These are phyloP conservation scores for Mediolabrus comicus DNA, from an alignment of 108 stramenopile species.

Conservation along the genomic window DNA sequence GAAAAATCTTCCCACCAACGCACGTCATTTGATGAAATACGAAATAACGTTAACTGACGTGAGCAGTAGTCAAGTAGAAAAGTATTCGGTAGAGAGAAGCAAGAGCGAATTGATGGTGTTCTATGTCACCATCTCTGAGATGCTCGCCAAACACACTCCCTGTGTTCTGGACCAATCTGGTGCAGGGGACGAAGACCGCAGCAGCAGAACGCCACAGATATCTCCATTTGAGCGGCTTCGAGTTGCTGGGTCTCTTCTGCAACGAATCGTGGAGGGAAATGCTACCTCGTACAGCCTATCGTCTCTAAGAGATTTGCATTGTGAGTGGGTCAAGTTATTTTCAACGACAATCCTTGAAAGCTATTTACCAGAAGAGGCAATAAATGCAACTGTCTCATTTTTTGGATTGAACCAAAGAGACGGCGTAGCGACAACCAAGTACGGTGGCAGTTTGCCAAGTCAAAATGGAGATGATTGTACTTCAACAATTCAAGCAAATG, in stretches of 20 bases:
- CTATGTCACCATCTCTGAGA: constrained; percentile 31
- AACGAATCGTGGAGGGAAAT: background rate
- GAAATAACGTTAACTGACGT: constrained; percentile 17
- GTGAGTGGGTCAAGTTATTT: background rate
- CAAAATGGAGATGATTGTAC: background rate
- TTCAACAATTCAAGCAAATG: background rate
- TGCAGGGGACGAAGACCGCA: background rate
- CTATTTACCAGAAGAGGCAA: background rate
- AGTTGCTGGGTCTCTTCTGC: background rate
- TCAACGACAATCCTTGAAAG: background rate
- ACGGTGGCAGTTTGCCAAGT: background rate
- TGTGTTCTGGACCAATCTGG: background rate
- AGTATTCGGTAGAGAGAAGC: constrained; percentile 11
- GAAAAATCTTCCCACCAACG: background rate
- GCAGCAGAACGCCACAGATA: background rate
- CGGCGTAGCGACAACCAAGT: background rate
- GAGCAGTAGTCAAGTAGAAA: background rate
- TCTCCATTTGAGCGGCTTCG: background rate
- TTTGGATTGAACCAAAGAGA: background rate
- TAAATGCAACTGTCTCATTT: background rate
- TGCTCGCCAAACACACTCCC: background rate
- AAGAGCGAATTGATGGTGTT: constrained; percentile 23
- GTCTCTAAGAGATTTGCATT: background rate
- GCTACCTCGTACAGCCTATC: background rate
- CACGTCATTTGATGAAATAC: constrained; percentile 6